phyloP scores from a whole-genome alignment of 1,284 basidiomycete genomes.

The Meripilus lineatus region DNA sequence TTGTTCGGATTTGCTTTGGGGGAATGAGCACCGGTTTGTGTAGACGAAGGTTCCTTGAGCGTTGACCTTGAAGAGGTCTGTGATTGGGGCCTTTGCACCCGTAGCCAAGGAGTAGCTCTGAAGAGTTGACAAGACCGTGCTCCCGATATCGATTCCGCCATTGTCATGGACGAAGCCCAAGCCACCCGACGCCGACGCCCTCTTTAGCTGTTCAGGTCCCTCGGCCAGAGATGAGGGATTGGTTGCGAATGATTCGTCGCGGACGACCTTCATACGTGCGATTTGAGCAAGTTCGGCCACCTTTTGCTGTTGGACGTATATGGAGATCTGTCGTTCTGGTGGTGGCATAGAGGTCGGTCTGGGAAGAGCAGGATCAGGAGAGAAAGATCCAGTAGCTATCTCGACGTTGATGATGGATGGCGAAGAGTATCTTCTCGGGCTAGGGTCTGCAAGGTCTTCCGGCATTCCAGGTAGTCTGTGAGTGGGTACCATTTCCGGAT shows the following conservation, averaged over 20 bases:
- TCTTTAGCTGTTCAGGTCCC: background rate
- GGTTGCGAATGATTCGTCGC: slow-evolving; percentile 4
- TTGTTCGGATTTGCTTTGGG: background rate
- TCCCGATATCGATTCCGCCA: slow-evolving; percentile 12
- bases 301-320: slow-evolving; percentile 12
- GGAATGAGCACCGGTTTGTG: background rate
- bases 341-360: slow-evolving; percentile 8
- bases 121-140: slow-evolving; percentile 12
- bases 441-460: no score
- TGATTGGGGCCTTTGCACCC: background rate
- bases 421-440: slow-evolving; percentile 4
- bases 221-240: slow-evolving; percentile 2
- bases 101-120: slow-evolving; percentile 7
- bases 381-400: background rate
- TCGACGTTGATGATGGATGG: background rate
- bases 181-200: slow-evolving; percentile 4
- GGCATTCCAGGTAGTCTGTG: background rate
- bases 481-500: background rate
- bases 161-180: slow-evolving; percentile 12
- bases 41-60: background rate
- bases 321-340: slow-evolving; percentile 6
- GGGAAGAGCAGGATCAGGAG: slow-evolving; percentile 1
- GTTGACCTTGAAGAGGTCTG: background rate
- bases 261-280: slow-evolving; percentile 13
- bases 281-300: slow-evolving; percentile 15